A percentile compares a stretch with the other conserved stretches of the same genome.
These are phyloP conservation scores for Dendrobium catenatum DNA, from an alignment of 106 monocot genomes.

Conservation along the genomic window DNA sequence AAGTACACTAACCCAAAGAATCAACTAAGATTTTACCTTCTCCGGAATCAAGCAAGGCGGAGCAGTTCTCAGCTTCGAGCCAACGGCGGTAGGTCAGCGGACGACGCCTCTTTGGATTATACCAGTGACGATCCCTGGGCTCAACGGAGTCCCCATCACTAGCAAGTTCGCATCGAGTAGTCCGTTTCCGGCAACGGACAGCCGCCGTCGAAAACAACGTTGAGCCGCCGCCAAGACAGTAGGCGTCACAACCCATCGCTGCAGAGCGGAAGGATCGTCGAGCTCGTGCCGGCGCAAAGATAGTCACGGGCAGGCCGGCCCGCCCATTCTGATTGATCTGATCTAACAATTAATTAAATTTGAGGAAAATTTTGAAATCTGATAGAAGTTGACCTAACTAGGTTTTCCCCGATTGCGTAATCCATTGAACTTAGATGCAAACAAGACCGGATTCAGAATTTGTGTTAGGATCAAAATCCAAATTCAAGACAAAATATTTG, in stretches of 20 bases:
- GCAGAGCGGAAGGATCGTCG: not conserved
- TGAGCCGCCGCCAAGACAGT: not conserved
- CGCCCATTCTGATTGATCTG: too few species aligned
- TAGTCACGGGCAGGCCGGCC: too few species aligned
- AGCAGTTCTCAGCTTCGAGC: conserved; percentile 20
- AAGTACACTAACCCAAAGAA: not conserved
- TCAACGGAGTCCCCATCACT: not conserved
- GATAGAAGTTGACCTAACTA: too few species aligned
- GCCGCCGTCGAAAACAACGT: not conserved
- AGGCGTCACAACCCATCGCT: not conserved
- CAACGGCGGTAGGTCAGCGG: conserved; percentile 19
- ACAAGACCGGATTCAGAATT: too few species aligned
- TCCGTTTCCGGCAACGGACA: not conserved
- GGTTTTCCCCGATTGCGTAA: too few species aligned
- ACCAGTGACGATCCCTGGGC: conserved; percentile 21
- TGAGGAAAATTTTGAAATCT: too few species aligned
- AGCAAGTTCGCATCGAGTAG: not conserved
- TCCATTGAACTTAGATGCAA: too few species aligned
- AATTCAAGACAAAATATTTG: too few species aligned
- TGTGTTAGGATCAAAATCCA: too few species aligned
- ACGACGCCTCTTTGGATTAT: conserved; percentile 16
- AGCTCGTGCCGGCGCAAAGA: too few species aligned
- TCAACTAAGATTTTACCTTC: not conserved
- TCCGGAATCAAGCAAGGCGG: not conserved
- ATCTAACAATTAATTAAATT: too few species aligned